These are phyloP conservation scores for Sherardia arvensis DNA, from an alignment of 257 asterid genomes.

Conservation along the genomic window DNA sequence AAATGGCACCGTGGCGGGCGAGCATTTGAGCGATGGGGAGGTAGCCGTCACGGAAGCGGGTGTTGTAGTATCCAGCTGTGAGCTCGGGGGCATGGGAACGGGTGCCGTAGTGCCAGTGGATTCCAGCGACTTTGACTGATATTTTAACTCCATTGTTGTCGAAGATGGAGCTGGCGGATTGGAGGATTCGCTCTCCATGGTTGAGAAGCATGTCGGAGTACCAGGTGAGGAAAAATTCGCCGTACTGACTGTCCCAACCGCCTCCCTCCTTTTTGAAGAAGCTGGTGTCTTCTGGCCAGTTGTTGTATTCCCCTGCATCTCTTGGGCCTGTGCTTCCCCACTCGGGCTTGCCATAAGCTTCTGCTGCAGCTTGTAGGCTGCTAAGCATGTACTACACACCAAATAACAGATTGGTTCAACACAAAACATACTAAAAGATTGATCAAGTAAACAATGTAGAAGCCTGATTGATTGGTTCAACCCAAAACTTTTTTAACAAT, in stretches of 20 bases:
- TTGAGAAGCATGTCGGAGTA: constrained; percentile 72
- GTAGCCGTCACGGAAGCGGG: constrained; percentile 72
- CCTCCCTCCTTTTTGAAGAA: constrained; percentile 81
- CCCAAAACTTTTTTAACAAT: too few relatives aligned
- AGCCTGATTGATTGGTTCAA: too few relatives aligned
- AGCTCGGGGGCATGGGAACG: constrained; percentile 98
- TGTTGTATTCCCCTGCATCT: constrained; percentile 87
- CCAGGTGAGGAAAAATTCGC: constrained; percentile 92
- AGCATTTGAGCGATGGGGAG: constrained; percentile 95
- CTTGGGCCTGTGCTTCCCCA: constrained; percentile 93
- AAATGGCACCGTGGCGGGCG: constrained; percentile 66
- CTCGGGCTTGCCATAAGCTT: constrained; percentile 71
- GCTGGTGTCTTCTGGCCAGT: constrained; percentile 97
- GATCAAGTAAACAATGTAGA: too few relatives aligned
- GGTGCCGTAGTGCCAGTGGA: constrained; percentile 95
- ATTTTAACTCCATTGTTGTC: constrained; percentile 54
- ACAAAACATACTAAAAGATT: neutral
- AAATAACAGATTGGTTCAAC: neutral
- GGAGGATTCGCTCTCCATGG: constrained; percentile 77
- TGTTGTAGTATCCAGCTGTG: constrained; percentile 91
- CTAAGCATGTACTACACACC: constrained; percentile 78
- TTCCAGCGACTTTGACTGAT: constrained; percentile 81
- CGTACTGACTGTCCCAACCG: constrained; percentile 60
- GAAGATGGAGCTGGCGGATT: constrained; percentile 41
- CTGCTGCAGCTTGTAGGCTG: constrained; percentile 80